Base-by-base conservation (phyloP, 2,329 filamentous ascomycete species). In the Xylariaceae sp. region DNA sequence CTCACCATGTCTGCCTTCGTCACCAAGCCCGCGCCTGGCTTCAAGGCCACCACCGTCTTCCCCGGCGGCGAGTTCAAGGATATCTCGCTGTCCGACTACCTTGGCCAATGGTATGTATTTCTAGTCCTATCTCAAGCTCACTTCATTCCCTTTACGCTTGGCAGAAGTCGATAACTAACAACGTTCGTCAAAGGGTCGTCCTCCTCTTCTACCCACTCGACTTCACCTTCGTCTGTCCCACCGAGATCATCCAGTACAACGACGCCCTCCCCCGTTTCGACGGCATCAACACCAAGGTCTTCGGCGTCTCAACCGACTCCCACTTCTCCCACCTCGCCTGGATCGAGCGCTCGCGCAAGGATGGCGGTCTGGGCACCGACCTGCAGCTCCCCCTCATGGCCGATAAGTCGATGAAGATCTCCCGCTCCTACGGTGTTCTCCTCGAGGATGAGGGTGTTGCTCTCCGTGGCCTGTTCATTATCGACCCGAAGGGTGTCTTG, bases 181-280 rank as follows among this genome's bases (percentile, higher is more conserved):
- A n/a, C 13, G 40, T 16, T n/a, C 16, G 4, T 34, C 18, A 22
- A 75, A 28, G 83, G 83, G 78, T 86, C 53, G 74, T 86, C 61
- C 80, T 87, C 33, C 78, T 82, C 58, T 86, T 86, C 75, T 82
- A 86, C 68, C 83, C 83, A 51, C 82, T 84, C 72, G 83, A 84
- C 63, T 87, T 83, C 77, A 85, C 82, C 60, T 86, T 86, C 60
- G 82, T 86, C 66, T 86, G 83, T 73, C 81, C 81, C 28, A 83
- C 80, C 65, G 81, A 86, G 70, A 84, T 86, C 70, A 78, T 83
- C 63, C 81, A 83, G 64, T 86, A 81, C 73, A 82, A 79, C 68
- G 79, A 84, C 51, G 79, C 81, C 48, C 74, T 81, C n/a, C 66
- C 78, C 49, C 79, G 83, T 61, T 86, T 86, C 70, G 72, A 73